These are phyloP conservation scores for Schwanniomyces pseudopolymorphus DNA, from an alignment of 805 yeast genomes.

Conservation along the genomic window DNA sequence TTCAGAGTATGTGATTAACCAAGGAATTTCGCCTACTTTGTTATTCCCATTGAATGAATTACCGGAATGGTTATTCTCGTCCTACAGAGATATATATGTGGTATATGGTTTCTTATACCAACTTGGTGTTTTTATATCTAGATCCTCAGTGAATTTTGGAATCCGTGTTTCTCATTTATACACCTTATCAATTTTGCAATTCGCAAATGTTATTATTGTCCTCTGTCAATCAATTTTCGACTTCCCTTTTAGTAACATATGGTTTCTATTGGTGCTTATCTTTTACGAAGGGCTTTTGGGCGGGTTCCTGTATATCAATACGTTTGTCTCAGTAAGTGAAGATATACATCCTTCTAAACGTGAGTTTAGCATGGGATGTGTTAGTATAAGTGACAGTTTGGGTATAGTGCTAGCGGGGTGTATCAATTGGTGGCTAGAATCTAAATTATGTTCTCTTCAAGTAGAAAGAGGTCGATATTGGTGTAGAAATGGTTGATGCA, in stretches of 20 bases:
- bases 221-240: slow-evolving; percentile 63
- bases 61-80: slow-evolving; percentile 56
- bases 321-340: slow-evolving; percentile 76
- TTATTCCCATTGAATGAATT: slow-evolving; percentile 69
- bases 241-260: slow-evolving; percentile 57
- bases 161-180: slow-evolving; percentile 60
- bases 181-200: slow-evolving; percentile 65
- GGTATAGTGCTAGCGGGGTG: slow-evolving; percentile 85
- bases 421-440: slow-evolving; percentile 73
- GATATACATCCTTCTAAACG: slow-evolving; percentile 37
- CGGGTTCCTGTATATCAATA: slow-evolving; percentile 87
- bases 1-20: slow-evolving; percentile 86
- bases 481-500: slow-evolving; percentile 45
- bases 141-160: slow-evolving; percentile 72
- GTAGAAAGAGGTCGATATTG: slow-evolving; percentile 72
- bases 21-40: slow-evolving; percentile 87
- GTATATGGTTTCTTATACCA: slow-evolving; percentile 89
- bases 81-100: slow-evolving; percentile 84
- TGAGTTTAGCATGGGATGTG: slow-evolving; percentile 36
- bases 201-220: slow-evolving; percentile 57
- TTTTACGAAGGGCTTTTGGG: slow-evolving; percentile 91
- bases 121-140: slow-evolving; percentile 86
- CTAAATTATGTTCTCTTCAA: slow-evolving; percentile 69
- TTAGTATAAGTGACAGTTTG: slow-evolving; percentile 61
- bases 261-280: slow-evolving; percentile 59